Evolutionary conservation across 2,329 filamentous ascomycete genomes (phyloP).

Genomic region (Fusarium sp.): DNA sequence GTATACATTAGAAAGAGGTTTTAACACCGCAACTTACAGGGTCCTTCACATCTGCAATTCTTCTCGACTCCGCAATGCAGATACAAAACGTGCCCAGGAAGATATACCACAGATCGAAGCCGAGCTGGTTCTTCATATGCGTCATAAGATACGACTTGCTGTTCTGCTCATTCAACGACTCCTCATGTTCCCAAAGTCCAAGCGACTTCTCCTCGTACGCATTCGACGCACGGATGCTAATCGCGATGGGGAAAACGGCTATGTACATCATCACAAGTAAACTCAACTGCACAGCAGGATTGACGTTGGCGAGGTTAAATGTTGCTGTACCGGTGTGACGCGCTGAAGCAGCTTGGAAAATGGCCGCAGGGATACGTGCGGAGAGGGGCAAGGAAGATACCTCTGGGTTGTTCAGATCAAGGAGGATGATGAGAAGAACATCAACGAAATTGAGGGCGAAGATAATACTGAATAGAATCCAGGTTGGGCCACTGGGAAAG

Average conservation of each 20-base stretch:
- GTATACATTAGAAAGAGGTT: no score
- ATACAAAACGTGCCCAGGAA: constrained; percentile 52
- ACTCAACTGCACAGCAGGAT: constrained; percentile 66
- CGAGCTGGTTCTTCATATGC: constrained; percentile 53
- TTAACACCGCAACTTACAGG: no score
- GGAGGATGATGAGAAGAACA: constrained; percentile 62
- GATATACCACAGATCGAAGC: constrained; percentile 55
- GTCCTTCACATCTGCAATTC: constrained; percentile 36
- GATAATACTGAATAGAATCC: constrained; percentile 64
- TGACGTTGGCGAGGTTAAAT: constrained; percentile 61
- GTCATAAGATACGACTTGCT: constrained; percentile 45
- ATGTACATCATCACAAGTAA: constrained; percentile 75
- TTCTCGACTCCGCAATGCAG: constrained; percentile 42
- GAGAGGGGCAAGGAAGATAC: constrained; percentile 55
- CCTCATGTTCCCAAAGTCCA: constrained; percentile 61
- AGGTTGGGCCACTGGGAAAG: constrained; percentile 69
- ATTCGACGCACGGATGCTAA: constrained; percentile 68
- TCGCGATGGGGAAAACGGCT: constrained; percentile 68
- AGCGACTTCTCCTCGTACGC: constrained; percentile 70
- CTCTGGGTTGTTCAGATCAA: constrained; percentile 61
- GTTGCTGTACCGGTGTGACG: constrained; percentile 61
- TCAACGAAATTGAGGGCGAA: constrained; percentile 65
- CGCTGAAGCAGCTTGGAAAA: constrained; percentile 66
- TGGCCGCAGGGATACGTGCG: constrained; percentile 61
- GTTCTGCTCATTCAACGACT: constrained; percentile 40